Evolutionary conservation across 768 basidiomycete species (phyloP).

Genomic region (Rhizopogon vinicolor): DNA sequence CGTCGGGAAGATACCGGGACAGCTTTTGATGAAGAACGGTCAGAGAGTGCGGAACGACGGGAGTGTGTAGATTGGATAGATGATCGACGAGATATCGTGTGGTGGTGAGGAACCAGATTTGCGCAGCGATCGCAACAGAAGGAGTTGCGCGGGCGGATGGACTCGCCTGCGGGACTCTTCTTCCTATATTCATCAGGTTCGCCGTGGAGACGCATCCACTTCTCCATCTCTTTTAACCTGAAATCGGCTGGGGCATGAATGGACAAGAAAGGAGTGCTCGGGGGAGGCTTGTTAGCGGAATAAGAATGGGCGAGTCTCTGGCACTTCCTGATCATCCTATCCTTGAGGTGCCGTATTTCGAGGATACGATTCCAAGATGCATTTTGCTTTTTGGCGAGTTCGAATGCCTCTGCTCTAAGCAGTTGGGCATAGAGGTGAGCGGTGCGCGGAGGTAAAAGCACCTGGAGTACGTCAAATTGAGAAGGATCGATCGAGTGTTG

Average conservation of each 20-base stretch:
- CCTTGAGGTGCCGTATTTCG: conserved; percentile 74
- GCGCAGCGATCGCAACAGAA: conserved; percentile 31
- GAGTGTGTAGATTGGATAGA: conserved; percentile 17
- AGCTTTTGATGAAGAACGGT: conserved; percentile 9
- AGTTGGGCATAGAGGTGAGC: conserved; percentile 63
- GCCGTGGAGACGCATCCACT: conserved; percentile 59
- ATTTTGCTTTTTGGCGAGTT: conserved; percentile 51
- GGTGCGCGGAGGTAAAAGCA: conserved; percentile 65
- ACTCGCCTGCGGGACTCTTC: conserved; percentile 14
- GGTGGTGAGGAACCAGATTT: conserved; percentile 28
- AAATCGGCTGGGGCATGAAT: conserved; percentile 69
- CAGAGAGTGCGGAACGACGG: conserved; percentile 19
- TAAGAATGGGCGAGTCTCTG: conserved; percentile 52
- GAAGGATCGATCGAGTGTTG: neutral
- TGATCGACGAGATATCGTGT: conserved; percentile 24
- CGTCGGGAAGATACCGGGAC: conserved; percentile 15
- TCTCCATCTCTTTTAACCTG: conserved; percentile 74
- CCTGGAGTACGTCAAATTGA: conserved; percentile 33
- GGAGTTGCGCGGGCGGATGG: conserved; percentile 21
- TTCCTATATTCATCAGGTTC: conserved; percentile 18
- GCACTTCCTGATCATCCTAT: conserved; percentile 79
- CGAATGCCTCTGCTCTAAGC: conserved; percentile 54
- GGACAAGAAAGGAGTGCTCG: conserved; percentile 53
- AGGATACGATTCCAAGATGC: conserved; percentile 67
- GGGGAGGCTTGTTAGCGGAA: conserved; percentile 33